phyloP scores from a whole-genome alignment of 140 eudicot genomes.

The Oenanthe javanica region DNA sequence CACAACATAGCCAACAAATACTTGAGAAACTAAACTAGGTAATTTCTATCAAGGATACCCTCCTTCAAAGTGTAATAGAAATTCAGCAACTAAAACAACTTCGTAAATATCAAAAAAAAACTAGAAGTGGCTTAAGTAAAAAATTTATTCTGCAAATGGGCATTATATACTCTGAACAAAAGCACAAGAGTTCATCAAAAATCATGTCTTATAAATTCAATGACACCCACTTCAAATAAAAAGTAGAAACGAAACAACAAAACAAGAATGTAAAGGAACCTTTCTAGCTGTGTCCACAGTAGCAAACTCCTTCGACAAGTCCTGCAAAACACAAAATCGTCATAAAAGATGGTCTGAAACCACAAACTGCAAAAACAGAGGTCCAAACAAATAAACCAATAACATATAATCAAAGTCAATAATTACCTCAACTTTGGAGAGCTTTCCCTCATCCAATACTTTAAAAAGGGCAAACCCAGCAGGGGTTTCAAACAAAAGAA shows the following conservation, averaged over 20 bases:
- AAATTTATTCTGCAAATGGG: neutral
- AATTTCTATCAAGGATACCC: neutral
- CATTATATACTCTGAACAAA: neutral
- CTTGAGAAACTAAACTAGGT: no score
- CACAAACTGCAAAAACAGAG: neutral
- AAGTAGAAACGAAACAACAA: no score
- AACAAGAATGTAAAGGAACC: constrained; percentile 24
- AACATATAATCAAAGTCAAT: neutral
- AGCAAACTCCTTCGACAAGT: constrained; percentile 71
- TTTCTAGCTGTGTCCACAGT: constrained; percentile 80
- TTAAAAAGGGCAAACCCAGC: constrained; percentile 83
- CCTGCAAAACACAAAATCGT: constrained; percentile 34
- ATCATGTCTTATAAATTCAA: neutral
- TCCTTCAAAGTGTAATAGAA: neutral
- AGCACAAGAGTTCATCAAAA: no score
- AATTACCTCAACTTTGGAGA: constrained; percentile 62
- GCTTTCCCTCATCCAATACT: constrained; percentile 70
- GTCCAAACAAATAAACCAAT: neutral
- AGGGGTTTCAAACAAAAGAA: constrained; percentile 61
- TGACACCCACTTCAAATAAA: neutral
- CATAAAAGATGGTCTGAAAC: neutral
- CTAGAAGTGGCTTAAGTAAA: neutral
- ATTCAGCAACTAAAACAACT: neutral
- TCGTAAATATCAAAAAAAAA: no score
- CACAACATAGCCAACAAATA: neutral